phyloP scores from a whole-genome alignment of 2,329 filamentous ascomycete species.

The Pleomassaria siparia region DNA sequence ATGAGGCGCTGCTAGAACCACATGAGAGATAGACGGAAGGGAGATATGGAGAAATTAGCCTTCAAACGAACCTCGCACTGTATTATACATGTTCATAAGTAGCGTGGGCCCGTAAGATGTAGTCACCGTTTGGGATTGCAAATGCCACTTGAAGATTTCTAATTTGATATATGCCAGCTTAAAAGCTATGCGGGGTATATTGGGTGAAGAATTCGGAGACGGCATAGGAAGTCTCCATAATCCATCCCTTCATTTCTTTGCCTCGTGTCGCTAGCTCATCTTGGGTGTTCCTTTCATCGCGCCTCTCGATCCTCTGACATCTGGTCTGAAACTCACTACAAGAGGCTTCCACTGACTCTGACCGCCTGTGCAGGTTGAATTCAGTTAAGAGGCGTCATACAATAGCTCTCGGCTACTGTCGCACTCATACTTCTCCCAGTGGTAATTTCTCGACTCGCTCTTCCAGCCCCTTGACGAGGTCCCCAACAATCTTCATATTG shows the following conservation, averaged over 20 bases:
- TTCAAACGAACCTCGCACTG: too few relatives aligned
- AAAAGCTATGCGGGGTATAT: not conserved
- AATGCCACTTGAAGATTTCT: not conserved
- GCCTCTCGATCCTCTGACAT: too few relatives aligned
- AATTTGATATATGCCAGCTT: not conserved
- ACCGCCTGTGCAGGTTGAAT: not conserved
- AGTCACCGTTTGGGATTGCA: not conserved
- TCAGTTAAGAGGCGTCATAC: not conserved
- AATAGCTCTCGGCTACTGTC: not conserved
- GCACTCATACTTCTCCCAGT: not conserved
- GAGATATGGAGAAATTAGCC: too few relatives aligned
- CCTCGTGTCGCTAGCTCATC: too few relatives aligned
- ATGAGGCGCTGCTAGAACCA: conserved; percentile 43
- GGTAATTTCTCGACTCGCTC: conserved; percentile 61
- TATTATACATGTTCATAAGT: conserved; percentile 19
- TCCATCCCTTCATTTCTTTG: too few relatives aligned
- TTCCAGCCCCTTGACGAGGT: conserved; percentile 87
- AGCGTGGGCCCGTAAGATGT: conserved; percentile 6
- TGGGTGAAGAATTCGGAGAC: not conserved
- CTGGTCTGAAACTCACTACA: not conserved
- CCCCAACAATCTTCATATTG: conserved; percentile 83
- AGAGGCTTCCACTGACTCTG: not conserved
- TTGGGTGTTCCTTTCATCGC: too few relatives aligned
- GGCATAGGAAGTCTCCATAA: too few relatives aligned
- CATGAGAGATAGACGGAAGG: conserved; percentile 1